Percentiles rank a stretch among this genome's conserved stretches.
Conservation (phyloP, 1,284 basidiomycete species). For the Fistulina hepatica region DNA sequence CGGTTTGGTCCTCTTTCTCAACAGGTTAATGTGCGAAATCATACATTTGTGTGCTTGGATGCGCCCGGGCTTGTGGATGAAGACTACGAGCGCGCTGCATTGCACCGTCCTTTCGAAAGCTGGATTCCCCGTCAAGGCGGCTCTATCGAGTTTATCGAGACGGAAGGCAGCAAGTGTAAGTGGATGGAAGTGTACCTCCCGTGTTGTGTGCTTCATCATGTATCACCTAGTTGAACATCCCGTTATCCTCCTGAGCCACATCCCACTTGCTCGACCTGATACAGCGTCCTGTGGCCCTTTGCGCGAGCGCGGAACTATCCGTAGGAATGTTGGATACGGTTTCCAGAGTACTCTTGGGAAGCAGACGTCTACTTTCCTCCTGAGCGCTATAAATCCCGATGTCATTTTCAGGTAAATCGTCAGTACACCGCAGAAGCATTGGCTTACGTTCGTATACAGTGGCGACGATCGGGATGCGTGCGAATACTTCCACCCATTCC, state of each 20-base stretch:
- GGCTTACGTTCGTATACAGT: too few species aligned
- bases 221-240: slow-evolving; percentile 8
- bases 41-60: slow-evolving; percentile 62
- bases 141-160: slow-evolving; percentile 61
- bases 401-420: slow-evolving; percentile 58
- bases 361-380: slow-evolving; percentile 59
- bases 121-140: slow-evolving; percentile 56
- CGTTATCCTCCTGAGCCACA: slow-evolving; percentile 65
- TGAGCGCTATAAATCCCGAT: slow-evolving; percentile 53
- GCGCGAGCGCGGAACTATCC: slow-evolving; percentile 63
- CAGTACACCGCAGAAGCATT: too few species aligned
- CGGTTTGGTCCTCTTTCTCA: slow-evolving; percentile 50
- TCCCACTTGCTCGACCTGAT: slow-evolving; percentile 68
- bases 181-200: too few species aligned
- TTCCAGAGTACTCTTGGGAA: slow-evolving; percentile 77
- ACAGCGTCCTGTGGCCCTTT: slow-evolving; percentile 62
- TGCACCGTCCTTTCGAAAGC: slow-evolving; percentile 37
- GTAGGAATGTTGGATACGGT: slow-evolving; percentile 64
- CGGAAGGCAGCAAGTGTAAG: too few species aligned
- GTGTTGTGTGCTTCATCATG: slow-evolving; percentile 28
- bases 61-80: slow-evolving; percentile 66
- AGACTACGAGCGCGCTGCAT: slow-evolving; percentile 56
- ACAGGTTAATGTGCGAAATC: slow-evolving; percentile 44
- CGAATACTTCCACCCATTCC: slow-evolving; percentile 50
- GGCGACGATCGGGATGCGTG: slow-evolving; percentile 89